phyloP scores from a whole-genome alignment of 2,329 filamentous ascomycete genomes.

The Helminthosporium solani region DNA sequence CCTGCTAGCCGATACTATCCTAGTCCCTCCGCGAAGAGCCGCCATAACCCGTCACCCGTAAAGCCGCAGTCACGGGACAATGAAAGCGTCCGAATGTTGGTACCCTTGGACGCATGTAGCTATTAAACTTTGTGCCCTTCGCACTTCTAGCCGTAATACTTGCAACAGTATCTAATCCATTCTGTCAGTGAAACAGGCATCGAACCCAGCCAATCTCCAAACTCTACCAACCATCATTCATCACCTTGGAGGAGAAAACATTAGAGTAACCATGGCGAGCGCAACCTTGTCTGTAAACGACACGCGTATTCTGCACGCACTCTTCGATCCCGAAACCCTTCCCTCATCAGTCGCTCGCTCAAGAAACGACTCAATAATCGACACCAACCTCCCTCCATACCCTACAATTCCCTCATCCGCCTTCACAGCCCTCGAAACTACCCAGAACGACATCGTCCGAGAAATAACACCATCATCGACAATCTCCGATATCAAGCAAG shows the following conservation, averaged over 20 bases:
- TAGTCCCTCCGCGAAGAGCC: slow-evolving; percentile 3
- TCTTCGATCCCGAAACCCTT: slow-evolving; percentile 45
- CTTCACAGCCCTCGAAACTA: slow-evolving; percentile 44
- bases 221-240: background rate
- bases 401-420: slow-evolving; percentile 42
- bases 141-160: background rate
- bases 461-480: slow-evolving; percentile 19
- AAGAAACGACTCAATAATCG: slow-evolving; percentile 46
- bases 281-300: slow-evolving; percentile 45
- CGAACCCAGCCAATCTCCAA: background rate
- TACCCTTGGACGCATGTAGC: background rate
- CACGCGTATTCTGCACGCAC: slow-evolving; percentile 38
- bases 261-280: slow-evolving; percentile 30
- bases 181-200: too few relatives aligned
- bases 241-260: slow-evolving; percentile 1
- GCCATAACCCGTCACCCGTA: slow-evolving; percentile 10
- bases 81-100: background rate
- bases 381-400: slow-evolving; percentile 42
- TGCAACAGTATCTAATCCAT: background rate
- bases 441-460: slow-evolving; percentile 49
- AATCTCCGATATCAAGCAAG: slow-evolving; percentile 14
- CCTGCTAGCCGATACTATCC: background rate
- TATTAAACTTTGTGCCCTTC: background rate
- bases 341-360: slow-evolving; percentile 54
- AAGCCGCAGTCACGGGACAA: slow-evolving; percentile 7